phyloP scores from a whole-genome alignment of 306 rosid genomes.

The Parietaria judaica region DNA sequence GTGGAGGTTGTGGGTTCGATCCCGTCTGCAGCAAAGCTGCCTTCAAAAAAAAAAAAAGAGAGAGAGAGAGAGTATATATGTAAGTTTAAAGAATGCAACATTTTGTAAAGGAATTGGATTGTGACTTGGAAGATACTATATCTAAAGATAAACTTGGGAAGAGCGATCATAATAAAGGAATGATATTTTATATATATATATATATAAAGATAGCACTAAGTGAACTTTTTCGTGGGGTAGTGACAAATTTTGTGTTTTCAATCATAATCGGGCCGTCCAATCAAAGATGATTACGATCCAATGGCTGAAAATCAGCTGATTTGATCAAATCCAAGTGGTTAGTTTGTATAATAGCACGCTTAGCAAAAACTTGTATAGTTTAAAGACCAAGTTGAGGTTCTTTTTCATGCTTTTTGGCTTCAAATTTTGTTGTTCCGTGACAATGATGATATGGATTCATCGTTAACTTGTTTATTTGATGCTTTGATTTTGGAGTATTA shows the following conservation, averaged over 20 bases:
- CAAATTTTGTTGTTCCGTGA: constrained; percentile 5
- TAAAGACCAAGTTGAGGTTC: constrained; percentile 4
- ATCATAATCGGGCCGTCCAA: neutral
- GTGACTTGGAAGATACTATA: constrained; percentile 40
- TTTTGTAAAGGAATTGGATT: constrained; percentile 31
- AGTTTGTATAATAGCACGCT: neutral
- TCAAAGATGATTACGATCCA: neutral
- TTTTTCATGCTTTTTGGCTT: constrained; percentile 23
- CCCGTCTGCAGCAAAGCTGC: too few species aligned
- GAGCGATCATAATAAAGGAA: constrained; percentile 1
- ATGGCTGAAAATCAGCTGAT: neutral
- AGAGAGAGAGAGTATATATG: neutral
- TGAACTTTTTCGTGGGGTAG: neutral
- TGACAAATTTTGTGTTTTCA: neutral
- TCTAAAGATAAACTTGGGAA: constrained; percentile 18
- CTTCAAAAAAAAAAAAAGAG: too few species aligned
- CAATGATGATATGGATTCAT: constrained; percentile 21
- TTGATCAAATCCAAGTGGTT: neutral
- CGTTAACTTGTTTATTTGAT: constrained; percentile 22
- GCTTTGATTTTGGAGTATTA: constrained; percentile 22
- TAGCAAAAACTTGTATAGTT: neutral
- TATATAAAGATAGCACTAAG: constrained; percentile 36
- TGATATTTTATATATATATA: constrained; percentile 20
- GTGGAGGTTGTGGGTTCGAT: too few species aligned
- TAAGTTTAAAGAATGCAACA: neutral